Base-by-base conservation (phyloP, 495 filamentous ascomycete genomes). In the Cryomyces minteri region DNA sequence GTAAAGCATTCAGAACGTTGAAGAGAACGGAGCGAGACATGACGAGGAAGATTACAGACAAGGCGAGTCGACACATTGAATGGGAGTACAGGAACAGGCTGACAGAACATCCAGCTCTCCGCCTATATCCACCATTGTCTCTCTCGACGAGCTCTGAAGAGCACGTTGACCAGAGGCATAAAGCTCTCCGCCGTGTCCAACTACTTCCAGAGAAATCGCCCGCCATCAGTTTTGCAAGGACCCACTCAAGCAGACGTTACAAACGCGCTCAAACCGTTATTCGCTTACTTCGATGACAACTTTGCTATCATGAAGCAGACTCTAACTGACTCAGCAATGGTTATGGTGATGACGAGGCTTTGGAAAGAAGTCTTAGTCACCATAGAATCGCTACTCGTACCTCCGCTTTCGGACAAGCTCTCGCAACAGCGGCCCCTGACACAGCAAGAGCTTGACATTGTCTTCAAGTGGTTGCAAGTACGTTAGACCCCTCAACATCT, bases 241-340 rank as follows among this genome's bases (percentile, higher is more conserved):
- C 63, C 85, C 5, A 80, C 82, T 0, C 68, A 75, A 31, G 68
- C 67, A 0, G 86, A 96, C 37, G 70, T 94, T 37, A 79, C 81
- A 50, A 79, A 78, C 50, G 86, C 85, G 4, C 64, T 99, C 7
- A 79, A 79, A 47, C 85, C 88, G 4, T 71, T 99, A n/a, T 92
- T 95, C 53, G 76, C 77, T 45, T 99, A 99, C 59, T 96, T 99
- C 57, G 84, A 96, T 57, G 92, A 95, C 58, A 99, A 99, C 55
- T 99, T 99, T 55, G 88, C 86, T 34, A 95, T 94, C 56, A 90
- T 99, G 84, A 94, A 95, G 63, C 76, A 86, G 60, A 94, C 88
- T 1, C 69, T 99, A 31, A 96, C 92, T 2, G 79, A 81, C 32
- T 76, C 84, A 43, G 88, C 92, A 40, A 94, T 99, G 90, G 73